phyloP scores from a whole-genome alignment of 2,329 filamentous ascomycete genomes.

The Colletotrichum sp. region DNA sequence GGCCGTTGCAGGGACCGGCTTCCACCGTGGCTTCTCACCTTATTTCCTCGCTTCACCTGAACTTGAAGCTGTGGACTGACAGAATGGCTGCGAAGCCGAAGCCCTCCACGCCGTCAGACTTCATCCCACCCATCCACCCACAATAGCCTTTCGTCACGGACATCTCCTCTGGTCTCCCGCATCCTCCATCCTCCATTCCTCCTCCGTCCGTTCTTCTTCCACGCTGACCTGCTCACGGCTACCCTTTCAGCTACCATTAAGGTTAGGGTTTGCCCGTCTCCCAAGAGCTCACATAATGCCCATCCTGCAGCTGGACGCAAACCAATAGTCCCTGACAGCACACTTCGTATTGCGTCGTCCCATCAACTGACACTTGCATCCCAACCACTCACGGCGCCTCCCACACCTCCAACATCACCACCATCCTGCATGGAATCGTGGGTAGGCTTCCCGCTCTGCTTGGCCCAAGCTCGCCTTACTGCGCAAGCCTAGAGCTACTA shows the following conservation, averaged over 20 bases:
- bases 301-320: background rate
- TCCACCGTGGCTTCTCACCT: background rate
- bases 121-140: background rate
- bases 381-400: background rate
- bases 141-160: background rate
- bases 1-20: background rate
- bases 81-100: background rate
- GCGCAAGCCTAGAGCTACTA: background rate
- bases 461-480: background rate
- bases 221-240: background rate
- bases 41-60: slow-evolving; percentile 9
- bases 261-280: background rate
- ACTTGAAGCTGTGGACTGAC: slow-evolving; percentile 10
- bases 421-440: background rate
- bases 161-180: background rate
- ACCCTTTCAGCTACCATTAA: background rate
- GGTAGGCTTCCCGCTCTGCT: background rate
- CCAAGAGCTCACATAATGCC: background rate
- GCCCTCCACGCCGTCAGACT: background rate
- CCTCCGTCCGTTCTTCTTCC: background rate
- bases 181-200: background rate
- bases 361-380: slow-evolving; percentile 18
- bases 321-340: background rate
- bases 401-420: background rate
- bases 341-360: slow-evolving; percentile 5